These are phyloP conservation scores for Termitomyces sp. DNA, from an alignment of 768 basidiomycete genomes.

Conservation along the genomic window DNA sequence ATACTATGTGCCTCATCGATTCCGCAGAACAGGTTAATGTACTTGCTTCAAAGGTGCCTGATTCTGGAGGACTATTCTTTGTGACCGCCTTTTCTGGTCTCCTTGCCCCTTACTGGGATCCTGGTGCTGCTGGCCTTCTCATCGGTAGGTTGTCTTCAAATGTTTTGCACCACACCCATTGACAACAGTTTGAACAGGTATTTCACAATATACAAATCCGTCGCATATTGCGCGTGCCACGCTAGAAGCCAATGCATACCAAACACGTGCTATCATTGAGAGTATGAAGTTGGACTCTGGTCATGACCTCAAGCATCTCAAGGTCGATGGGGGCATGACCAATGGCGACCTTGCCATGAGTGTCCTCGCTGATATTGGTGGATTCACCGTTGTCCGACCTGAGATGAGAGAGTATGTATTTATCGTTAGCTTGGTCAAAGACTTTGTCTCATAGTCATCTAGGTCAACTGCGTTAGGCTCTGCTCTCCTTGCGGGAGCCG, in stretches of 20 bases:
- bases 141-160: constrained; percentile 46
- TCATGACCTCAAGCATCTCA: constrained; percentile 73
- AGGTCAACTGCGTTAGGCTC: constrained; percentile 95
- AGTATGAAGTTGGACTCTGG: constrained; percentile 92
- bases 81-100: constrained; percentile 96
- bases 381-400: constrained; percentile 87
- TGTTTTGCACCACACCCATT: background rate
- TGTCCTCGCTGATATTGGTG: constrained; percentile 83
- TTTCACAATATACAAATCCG: constrained; percentile 86
- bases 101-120: constrained; percentile 97
- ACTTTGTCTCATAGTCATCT: constrained; percentile 1
- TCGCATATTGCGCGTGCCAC: constrained; percentile 93
- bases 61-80: constrained; percentile 90
- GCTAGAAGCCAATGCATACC: constrained; percentile 93
- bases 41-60: constrained; percentile 68
- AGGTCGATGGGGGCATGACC: constrained; percentile 98
- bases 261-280: constrained; percentile 92
- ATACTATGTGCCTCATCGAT: constrained; percentile 80
- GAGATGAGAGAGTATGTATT: constrained; percentile 89
- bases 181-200: constrained; percentile 29
- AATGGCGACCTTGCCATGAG: constrained; percentile 88
- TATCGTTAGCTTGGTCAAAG: background rate
- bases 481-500: constrained; percentile 87
- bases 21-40: constrained; percentile 80
- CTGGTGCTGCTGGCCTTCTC: constrained; percentile 79